phyloP scores from a whole-genome alignment of 441 rosid genomes.

The Populus hybrid region DNA sequence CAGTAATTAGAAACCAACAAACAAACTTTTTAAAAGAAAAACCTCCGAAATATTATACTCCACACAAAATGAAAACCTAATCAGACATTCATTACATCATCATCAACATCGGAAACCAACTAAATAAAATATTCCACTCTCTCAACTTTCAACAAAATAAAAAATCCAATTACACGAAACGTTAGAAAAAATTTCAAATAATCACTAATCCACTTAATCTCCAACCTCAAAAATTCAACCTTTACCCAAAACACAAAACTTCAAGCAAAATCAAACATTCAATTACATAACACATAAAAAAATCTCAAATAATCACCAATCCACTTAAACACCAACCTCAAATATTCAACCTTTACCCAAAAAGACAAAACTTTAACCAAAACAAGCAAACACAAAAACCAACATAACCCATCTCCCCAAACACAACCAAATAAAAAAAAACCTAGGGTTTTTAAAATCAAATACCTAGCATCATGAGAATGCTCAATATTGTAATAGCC shows the following conservation, averaged over 20 bases:
- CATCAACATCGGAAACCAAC: not conserved
- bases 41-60: not conserved
- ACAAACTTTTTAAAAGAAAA: not conserved
- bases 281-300: too few relatives aligned
- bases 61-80: not conserved
- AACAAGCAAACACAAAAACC: not conserved
- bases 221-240: not conserved
- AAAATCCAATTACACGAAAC: not conserved
- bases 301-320: not conserved
- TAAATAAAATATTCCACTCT: not conserved
- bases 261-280: not conserved
- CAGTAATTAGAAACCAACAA: not conserved
- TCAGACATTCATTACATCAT: not conserved
- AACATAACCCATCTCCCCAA: not conserved
- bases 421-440: not conserved
- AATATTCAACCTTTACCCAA: not conserved
- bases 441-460: not conserved
- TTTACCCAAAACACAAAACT: not conserved
- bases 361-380: not conserved
- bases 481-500: slow-evolving; percentile 83
- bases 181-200: not conserved
- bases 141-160: not conserved
- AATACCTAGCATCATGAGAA: slow-evolving; percentile 72
- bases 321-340: not conserved
- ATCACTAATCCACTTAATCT: not conserved